These are phyloP conservation scores for Fonsecaea erecta DNA, from an alignment of 2,329 filamentous ascomycete species.

Conservation along the genomic window DNA sequence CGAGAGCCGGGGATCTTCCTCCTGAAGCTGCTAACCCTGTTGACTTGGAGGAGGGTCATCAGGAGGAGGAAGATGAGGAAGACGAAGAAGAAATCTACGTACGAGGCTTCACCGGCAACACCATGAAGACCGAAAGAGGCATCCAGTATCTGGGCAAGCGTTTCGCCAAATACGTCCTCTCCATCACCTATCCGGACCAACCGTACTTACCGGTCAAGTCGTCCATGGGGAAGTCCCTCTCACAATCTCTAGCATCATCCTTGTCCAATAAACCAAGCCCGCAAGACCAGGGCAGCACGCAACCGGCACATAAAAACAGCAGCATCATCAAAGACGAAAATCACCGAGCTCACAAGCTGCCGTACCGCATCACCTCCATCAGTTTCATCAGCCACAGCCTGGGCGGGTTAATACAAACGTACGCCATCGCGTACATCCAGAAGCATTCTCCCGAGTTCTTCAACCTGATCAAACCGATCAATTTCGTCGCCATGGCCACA, in stretches of 20 bases:
- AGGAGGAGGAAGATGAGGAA: slow-evolving; percentile 56
- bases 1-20: slow-evolving; percentile 33
- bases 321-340: slow-evolving; percentile 58
- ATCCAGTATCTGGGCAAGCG: slow-evolving; percentile 97
- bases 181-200: slow-evolving; percentile 91
- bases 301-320: slow-evolving; percentile 64
- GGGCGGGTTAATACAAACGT: slow-evolving; percentile 83
- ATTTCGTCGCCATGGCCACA: slow-evolving; percentile 90
- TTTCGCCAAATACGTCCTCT: slow-evolving; percentile 85
- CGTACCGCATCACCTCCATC: slow-evolving; percentile 75
- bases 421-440: slow-evolving; percentile 82
- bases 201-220: slow-evolving; percentile 75
- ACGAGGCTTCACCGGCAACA: slow-evolving; percentile 61
- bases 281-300: slow-evolving; percentile 24
- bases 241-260: slow-evolving; percentile 53
- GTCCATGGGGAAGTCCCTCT: slow-evolving; percentile 55
- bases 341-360: slow-evolving; percentile 49
- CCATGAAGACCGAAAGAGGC: slow-evolving; percentile 80
- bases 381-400: slow-evolving; percentile 90
- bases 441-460: slow-evolving; percentile 83
- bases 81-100: slow-evolving; percentile 59
- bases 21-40: slow-evolving; percentile 56
- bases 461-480: slow-evolving; percentile 80
- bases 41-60: slow-evolving; percentile 36
- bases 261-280: slow-evolving; percentile 35